Evolutionary conservation across 257 asterid species (phyloP).

Genomic region (Ballota nigra): DNA sequence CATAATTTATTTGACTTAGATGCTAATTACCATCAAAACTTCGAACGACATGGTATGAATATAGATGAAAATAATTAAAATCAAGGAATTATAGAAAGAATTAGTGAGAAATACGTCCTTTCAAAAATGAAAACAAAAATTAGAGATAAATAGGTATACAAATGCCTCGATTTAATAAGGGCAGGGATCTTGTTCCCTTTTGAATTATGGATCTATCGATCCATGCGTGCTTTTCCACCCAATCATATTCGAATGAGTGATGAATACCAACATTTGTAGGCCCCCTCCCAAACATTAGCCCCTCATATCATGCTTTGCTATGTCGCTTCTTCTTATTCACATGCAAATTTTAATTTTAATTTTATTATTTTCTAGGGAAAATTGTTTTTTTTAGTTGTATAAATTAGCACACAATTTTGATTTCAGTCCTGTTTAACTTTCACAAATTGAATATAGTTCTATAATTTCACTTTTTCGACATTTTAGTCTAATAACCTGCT

Average conservation of each 20-base stretch:
- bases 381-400: too few species aligned
- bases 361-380: background rate
- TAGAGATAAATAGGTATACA: slow-evolving; percentile 51
- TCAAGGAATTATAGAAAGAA: slow-evolving; percentile 6
- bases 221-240: slow-evolving; percentile 44
- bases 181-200: slow-evolving; percentile 58
- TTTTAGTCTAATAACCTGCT: too few species aligned
- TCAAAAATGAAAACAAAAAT: too few species aligned
- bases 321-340: slow-evolving; percentile 21
- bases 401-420: too few species aligned
- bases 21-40: too few species aligned
- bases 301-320: slow-evolving; percentile 33
- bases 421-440: too few species aligned
- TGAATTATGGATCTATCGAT: slow-evolving; percentile 23
- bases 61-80: too few species aligned
- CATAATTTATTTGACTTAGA: too few species aligned
- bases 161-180: slow-evolving; percentile 43
- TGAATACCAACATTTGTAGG: slow-evolving; percentile 46
- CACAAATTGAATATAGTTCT: too few species aligned
- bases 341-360: slow-evolving; percentile 1
- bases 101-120: slow-evolving; percentile 7
- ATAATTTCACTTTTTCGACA: too few species aligned
- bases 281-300: slow-evolving; percentile 29
- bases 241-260: slow-evolving; percentile 48
- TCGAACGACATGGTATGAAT: too few species aligned